Conservation (phyloP, 2,329 filamentous ascomycete species). For the Colletotrichum limetticola region DNA sequence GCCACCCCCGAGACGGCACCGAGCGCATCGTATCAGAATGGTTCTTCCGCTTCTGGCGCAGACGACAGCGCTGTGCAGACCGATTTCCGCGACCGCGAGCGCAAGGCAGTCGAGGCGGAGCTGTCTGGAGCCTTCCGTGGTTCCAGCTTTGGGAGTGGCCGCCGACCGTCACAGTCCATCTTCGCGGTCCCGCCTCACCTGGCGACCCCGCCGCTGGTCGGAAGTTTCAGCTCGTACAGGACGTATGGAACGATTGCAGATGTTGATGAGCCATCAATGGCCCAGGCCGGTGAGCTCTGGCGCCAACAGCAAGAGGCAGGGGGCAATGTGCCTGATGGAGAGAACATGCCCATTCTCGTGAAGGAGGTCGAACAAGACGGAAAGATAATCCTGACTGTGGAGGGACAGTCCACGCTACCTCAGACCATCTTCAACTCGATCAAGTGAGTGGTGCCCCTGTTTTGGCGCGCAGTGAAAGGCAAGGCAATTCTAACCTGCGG, state of each 20-base stretch:
- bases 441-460: slow-evolving; percentile 60
- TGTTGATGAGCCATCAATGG: slow-evolving; percentile 58
- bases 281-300: slow-evolving; percentile 62
- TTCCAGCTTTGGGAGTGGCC: slow-evolving; percentile 41
- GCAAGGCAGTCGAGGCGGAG: slow-evolving; percentile 58
- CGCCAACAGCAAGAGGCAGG: slow-evolving; percentile 62
- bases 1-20: slow-evolving; percentile 38
- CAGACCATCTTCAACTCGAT: slow-evolving; percentile 98
- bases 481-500: not conserved
- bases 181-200: slow-evolving; percentile 71
- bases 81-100: slow-evolving; percentile 58
- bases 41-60: slow-evolving; percentile 32
- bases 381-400: slow-evolving; percentile 83
- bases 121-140: slow-evolving; percentile 48
- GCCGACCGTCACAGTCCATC: slow-evolving; percentile 55
- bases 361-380: slow-evolving; percentile 91
- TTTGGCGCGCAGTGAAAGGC: not conserved
- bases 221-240: slow-evolving; percentile 72
- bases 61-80: slow-evolving; percentile 22
- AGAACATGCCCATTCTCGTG: slow-evolving; percentile 81
- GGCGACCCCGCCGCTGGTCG: slow-evolving; percentile 75
- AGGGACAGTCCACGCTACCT: slow-evolving; percentile 93
- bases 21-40: slow-evolving; percentile 19
- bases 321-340: slow-evolving; percentile 62
- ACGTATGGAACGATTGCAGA: slow-evolving; percentile 66